Conservation (phyloP, 192 early-diverging fungal species). For the Spizellomyces punctatus region DNA sequence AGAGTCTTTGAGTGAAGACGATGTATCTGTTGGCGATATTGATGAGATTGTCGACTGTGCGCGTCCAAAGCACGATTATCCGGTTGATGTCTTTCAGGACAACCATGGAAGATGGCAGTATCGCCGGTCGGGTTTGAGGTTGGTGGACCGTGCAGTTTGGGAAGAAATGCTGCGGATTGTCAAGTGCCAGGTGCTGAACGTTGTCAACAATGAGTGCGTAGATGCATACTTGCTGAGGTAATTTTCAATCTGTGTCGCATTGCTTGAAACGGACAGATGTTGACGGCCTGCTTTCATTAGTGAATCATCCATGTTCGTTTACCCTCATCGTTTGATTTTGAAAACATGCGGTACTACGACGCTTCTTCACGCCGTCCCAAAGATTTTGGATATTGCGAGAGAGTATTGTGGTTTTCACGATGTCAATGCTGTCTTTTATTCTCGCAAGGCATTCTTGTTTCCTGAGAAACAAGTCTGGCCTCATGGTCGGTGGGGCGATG, state of each 20-base stretch:
- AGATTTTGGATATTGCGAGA: constrained; percentile 81
- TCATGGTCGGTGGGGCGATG: constrained; percentile 90
- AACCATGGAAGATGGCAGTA: constrained; percentile 41
- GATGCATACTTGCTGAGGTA: constrained; percentile 87
- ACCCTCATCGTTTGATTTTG: constrained; percentile 90
- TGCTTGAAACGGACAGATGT: neutral
- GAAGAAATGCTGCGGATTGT: constrained; percentile 93
- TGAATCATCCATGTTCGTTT: constrained; percentile 98
- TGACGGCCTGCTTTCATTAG: constrained; percentile 31
- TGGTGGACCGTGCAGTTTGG: constrained; percentile 78
- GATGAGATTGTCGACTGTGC: constrained; percentile 28
- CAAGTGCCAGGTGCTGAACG: constrained; percentile 87
- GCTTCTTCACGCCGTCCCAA: constrained; percentile 82
- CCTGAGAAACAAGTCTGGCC: constrained; percentile 86
- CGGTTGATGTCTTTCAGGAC: constrained; percentile 27
- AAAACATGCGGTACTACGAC: constrained; percentile 99
- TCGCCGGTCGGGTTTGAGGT: constrained; percentile 65
- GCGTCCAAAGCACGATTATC: constrained; percentile 40
- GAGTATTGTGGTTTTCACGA: constrained; percentile 62
- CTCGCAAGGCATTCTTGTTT: constrained; percentile 95
- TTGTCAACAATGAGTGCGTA: constrained; percentile 77
- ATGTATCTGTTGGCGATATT: constrained; percentile 16
- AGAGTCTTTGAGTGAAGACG: constrained; percentile 11
- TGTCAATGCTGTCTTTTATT: constrained; percentile 89
- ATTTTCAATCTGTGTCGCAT: constrained; percentile 35